A percentile compares a stretch with the other conserved stretches of the same genome.
Evolutionary conservation across 1,139 yeast species (phyloP).

Genomic region (Taiozyma onychis): DNA sequence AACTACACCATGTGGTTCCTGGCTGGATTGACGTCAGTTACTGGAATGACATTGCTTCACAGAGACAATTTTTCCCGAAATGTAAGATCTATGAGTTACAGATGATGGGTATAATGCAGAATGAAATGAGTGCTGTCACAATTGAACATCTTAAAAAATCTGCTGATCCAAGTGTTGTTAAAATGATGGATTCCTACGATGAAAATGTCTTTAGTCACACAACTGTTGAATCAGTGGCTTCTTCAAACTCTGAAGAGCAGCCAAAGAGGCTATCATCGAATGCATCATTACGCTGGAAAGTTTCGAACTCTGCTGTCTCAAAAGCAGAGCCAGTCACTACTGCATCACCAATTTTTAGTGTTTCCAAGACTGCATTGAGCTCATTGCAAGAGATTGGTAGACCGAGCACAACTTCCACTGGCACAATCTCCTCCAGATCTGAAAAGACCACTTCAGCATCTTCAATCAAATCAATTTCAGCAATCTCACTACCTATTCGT

Average conservation of each 20-base stretch:
- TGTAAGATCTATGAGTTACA: slow-evolving; percentile 93
- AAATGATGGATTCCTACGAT: slow-evolving; percentile 62
- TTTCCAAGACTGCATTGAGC: slow-evolving; percentile 18
- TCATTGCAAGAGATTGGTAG: slow-evolving; percentile 17
- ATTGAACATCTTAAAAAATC: slow-evolving; percentile 44
- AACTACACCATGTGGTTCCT: slow-evolving; percentile 75
- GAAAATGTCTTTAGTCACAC: slow-evolving; percentile 35
- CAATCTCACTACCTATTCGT: slow-evolving; percentile 5
- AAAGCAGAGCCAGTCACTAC: slow-evolving; percentile 17
- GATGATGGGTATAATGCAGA: slow-evolving; percentile 98
- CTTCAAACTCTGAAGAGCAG: neutral
- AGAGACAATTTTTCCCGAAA: slow-evolving; percentile 74
- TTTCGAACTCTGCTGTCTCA: slow-evolving; percentile 18
- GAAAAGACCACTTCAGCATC: slow-evolving; percentile 1
- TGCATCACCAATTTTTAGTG: slow-evolving; percentile 21
- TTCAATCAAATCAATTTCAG: slow-evolving; percentile 4
- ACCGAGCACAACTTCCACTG: slow-evolving; percentile 1
- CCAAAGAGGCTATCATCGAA: slow-evolving; percentile 11
- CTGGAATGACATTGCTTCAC: slow-evolving; percentile 55
- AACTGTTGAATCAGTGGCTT: neutral
- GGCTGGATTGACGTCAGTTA: slow-evolving; percentile 93
- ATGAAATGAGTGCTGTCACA: slow-evolving; percentile 63
- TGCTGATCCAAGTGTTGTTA: slow-evolving; percentile 31
- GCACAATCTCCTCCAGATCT: neutral
- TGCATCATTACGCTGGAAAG: slow-evolving; percentile 18